Percentiles rank a stretch among this genome's conserved stretches.
phyloP scores from a whole-genome alignment of 306 rosid species.

The Gastrolobium bilobum region DNA sequence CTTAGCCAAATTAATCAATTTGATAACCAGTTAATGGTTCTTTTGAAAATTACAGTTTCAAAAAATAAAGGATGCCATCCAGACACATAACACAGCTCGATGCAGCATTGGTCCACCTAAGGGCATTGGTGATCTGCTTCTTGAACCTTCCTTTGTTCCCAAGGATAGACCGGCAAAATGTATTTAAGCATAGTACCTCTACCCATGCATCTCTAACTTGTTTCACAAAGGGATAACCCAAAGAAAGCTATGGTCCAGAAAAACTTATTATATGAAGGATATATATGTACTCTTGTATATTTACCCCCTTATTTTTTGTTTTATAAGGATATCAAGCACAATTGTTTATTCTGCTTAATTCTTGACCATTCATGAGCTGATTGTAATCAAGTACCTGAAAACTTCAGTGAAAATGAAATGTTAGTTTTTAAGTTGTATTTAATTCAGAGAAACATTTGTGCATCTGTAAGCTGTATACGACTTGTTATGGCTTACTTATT shows the following conservation, averaged over 20 bases:
- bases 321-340: slow-evolving; percentile 47
- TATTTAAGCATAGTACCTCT: slow-evolving; percentile 52
- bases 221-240: slow-evolving; percentile 28
- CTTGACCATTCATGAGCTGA: slow-evolving; percentile 63
- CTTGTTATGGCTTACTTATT: slow-evolving; percentile 41
- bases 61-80: slow-evolving; percentile 92
- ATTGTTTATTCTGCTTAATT: slow-evolving; percentile 54
- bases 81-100: slow-evolving; percentile 89
- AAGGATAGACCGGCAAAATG: slow-evolving; percentile 67
- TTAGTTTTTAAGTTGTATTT: slow-evolving; percentile 39
- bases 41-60: slow-evolving; percentile 77
- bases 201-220: slow-evolving; percentile 34
- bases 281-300: slow-evolving; percentile 48
- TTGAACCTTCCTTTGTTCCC: slow-evolving; percentile 63
- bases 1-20: slow-evolving; percentile 72
- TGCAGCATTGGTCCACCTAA: slow-evolving; percentile 96
- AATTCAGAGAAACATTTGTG: slow-evolving; percentile 18
- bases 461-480: slow-evolving; percentile 8
- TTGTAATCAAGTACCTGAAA: slow-evolving; percentile 50
- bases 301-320: background rate
- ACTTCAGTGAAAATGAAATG: slow-evolving; percentile 48
- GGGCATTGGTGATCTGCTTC: slow-evolving; percentile 74
- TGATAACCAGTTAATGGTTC: slow-evolving; percentile 30
- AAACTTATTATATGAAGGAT: slow-evolving; percentile 46
- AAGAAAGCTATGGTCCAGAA: slow-evolving; percentile 33